phyloP scores from a whole-genome alignment of 2,329 filamentous ascomycete genomes.

The Alternaria sp. region DNA sequence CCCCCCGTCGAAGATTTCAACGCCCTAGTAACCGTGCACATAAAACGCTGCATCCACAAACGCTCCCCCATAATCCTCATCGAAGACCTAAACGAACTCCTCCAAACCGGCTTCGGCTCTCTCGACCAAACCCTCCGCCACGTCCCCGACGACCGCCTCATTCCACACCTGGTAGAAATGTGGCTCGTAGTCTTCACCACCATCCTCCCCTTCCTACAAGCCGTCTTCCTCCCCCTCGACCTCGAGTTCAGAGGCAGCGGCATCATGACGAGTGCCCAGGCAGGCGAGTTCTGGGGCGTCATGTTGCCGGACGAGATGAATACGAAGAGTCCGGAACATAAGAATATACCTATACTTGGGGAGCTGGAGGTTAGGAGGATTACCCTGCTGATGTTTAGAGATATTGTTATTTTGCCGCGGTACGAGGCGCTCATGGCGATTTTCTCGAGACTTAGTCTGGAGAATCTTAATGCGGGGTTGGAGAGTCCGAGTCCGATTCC shows the following conservation, averaged over 20 bases:
- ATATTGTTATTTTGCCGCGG: slow-evolving; percentile 84
- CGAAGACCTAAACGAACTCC: slow-evolving; percentile 76
- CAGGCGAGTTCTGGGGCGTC: slow-evolving; percentile 88
- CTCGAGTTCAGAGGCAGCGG: slow-evolving; percentile 90
- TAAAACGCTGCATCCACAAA: slow-evolving; percentile 77
- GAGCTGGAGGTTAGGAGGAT: slow-evolving; percentile 85
- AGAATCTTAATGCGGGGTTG: slow-evolving; percentile 65
- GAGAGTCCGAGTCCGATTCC: slow-evolving; percentile 43
- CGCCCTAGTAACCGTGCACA: slow-evolving; percentile 76
- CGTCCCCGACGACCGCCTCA: slow-evolving; percentile 84
- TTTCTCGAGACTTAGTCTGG: slow-evolving; percentile 86
- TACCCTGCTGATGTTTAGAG: slow-evolving; percentile 85
- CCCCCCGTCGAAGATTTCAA: slow-evolving; percentile 87
- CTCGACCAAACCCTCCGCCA: slow-evolving; percentile 82
- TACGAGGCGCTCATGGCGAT: slow-evolving; percentile 89
- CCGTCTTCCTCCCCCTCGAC: slow-evolving; percentile 91
- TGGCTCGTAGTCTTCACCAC: slow-evolving; percentile 93
- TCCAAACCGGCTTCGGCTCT: slow-evolving; percentile 82
- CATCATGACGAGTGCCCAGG: slow-evolving; percentile 78
- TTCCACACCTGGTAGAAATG: slow-evolving; percentile 87
- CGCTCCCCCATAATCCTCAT: slow-evolving; percentile 73
- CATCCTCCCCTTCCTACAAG: slow-evolving; percentile 91
- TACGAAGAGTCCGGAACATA: slow-evolving; percentile 50
- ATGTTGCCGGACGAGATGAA: slow-evolving; percentile 60
- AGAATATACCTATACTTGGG: slow-evolving; percentile 55